Conservation (phyloP, 495 filamentous ascomycete species). For the Aspergillus nanangensis region DNA sequence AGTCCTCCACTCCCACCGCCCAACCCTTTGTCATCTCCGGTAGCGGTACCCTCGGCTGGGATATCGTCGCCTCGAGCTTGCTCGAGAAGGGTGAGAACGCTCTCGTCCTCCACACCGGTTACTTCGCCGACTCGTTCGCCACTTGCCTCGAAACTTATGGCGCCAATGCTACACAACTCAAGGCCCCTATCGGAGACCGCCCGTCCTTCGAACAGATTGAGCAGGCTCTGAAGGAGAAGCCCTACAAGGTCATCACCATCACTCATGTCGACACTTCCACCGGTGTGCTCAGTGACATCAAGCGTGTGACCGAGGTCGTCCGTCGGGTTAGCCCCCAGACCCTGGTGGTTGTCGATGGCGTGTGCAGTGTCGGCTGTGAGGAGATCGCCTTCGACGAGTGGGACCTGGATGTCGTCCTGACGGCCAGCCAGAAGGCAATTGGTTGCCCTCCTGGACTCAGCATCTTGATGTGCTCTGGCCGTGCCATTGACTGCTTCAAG, state of each 20-base stretch:
- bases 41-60: constrained; percentile 95
- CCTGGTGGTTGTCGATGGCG: constrained; percentile 87
- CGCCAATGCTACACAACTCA: constrained; percentile 81
- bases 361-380: constrained; percentile 94
- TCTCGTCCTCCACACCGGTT: constrained; percentile 89
- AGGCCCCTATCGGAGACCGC: constrained; percentile 80
- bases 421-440: constrained; percentile 93
- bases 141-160: constrained; percentile 90
- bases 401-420: constrained; percentile 88
- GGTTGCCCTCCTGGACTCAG: constrained; percentile 90
- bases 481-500: constrained; percentile 80
- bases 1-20: constrained; percentile 71
- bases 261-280: constrained; percentile 98
- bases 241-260: constrained; percentile 87
- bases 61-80: constrained; percentile 87
- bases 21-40: constrained; percentile 93
- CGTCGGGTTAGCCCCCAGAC: constrained; percentile 85
- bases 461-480: constrained; percentile 86
- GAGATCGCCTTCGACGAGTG: constrained; percentile 94
- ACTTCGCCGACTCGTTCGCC: constrained; percentile 95
- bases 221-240: constrained; percentile 77
- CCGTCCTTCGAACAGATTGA: constrained; percentile 86
- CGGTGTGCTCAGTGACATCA: constrained; percentile 86
- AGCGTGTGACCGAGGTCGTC: constrained; percentile 75
- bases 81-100: constrained; percentile 84